Base-by-base conservation (phyloP, 345 rosid genomes). In the Turnera subulata region DNA sequence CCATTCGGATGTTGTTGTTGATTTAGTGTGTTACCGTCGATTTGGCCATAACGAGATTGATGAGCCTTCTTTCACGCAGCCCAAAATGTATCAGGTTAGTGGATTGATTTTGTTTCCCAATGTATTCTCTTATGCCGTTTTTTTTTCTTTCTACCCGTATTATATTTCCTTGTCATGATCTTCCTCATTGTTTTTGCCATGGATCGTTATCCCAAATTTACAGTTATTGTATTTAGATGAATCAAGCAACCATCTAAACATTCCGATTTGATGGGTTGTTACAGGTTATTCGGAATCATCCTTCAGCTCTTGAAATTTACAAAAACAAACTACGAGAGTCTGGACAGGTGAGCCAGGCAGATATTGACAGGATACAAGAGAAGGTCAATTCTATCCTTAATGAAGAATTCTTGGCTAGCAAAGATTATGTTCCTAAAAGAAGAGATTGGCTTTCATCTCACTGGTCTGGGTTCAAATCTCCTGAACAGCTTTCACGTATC, bases 41-140 rank as follows among this genome's bases (percentile, higher is more conserved):
- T 88, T 80, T 76, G 96, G 89, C 45, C 92, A 84, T 62, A 88
- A 88, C 57, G 96, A 88, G 73, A 88, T 84, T 50, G 96, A 88
- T 40, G 92, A 88, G 52, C 96, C 96, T 2, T 84, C 87, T 11
- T 84, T 87, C 71, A 84, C 89, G 6, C 95, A 84, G 57, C 91
- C 96, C 50, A 84, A 82, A 69, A 84, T 88, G 92, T 88, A 84
- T 63, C 45, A 81, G 96, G 91, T 84, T 60, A 66, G 83, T 43
- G 15, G 20, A 32, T 40, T 40, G 2, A 19, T 21, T 43, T 71
- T 55, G 11, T 25, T 13, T 24, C n/a, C n/a, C n/a, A n/a, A n/a
- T n/a, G n/a, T n/a, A n/a, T n/a, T n/a, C n/a, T n/a, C n/a, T n/a
- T n/a, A n/a, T n/a, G n/a, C n/a, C n/a, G n/a, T n/a, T n/a, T n/a